Percentiles rank a stretch among this genome's conserved stretches.
phyloP scores from a whole-genome alignment of 352 stramenopile genomes.

The Pythium dissimile region DNA sequence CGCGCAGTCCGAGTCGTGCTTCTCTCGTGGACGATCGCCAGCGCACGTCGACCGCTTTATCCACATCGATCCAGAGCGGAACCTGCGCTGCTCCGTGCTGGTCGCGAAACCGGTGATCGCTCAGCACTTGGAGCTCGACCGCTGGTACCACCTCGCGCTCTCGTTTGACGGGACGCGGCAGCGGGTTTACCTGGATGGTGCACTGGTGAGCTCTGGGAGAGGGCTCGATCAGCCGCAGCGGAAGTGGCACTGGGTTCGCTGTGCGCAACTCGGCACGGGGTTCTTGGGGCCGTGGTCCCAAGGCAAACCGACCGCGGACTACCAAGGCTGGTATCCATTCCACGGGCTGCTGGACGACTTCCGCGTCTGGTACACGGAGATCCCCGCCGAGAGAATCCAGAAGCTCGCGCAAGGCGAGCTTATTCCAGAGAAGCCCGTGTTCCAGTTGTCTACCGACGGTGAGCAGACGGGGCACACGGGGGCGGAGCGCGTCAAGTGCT shows the following conservation, averaged over 20 bases:
- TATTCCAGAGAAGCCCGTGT: not conserved
- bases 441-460: not conserved
- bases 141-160: slow-evolving; percentile 13
- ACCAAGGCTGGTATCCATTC: slow-evolving; percentile 10
- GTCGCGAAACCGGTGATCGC: slow-evolving; percentile 6
- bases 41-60: slow-evolving; percentile 6
- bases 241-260: slow-evolving; percentile 11
- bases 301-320: not conserved
- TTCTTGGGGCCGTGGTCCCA: not conserved
- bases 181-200: slow-evolving; percentile 9
- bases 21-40: not conserved
- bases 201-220: not conserved
- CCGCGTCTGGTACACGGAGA: slow-evolving; percentile 4
- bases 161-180: slow-evolving; percentile 4
- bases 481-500: not conserved
- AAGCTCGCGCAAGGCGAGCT: not conserved
- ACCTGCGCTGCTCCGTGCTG: slow-evolving; percentile 15
- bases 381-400: not conserved
- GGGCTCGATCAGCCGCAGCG: not conserved
- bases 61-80: slow-evolving; percentile 6
- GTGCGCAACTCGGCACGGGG: slow-evolving; percentile 4
- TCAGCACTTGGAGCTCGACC: not conserved
- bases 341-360: slow-evolving; percentile 8
- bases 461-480: not conserved
- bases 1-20: slow-evolving; percentile 3